Evolutionary conservation across 2,329 filamentous ascomycete genomes (phyloP).

Genomic region (Epicoccum sorghinum): DNA sequence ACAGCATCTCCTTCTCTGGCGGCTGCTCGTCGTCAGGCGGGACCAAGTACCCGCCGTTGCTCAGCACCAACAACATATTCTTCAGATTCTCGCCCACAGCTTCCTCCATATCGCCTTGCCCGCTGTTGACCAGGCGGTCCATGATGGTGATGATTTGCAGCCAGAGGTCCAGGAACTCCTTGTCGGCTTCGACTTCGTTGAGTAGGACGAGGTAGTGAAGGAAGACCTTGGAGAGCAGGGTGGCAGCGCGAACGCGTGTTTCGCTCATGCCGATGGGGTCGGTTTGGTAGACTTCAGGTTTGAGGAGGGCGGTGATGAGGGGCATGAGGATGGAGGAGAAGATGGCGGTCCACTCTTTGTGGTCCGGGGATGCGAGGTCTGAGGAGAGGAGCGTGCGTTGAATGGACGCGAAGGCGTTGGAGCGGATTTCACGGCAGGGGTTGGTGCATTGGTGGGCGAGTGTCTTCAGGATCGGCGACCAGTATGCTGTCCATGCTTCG

Average conservation of each 20-base stretch:
- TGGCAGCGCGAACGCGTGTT: constrained; percentile 89
- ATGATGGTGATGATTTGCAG: constrained; percentile 90
- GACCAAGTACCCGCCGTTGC: constrained; percentile 82
- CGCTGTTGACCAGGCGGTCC: constrained; percentile 94
- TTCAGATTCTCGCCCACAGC: constrained; percentile 94
- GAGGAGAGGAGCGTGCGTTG: constrained; percentile 86
- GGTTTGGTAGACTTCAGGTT: constrained; percentile 91
- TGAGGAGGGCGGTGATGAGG: constrained; percentile 82
- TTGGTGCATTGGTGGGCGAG: constrained; percentile 91
- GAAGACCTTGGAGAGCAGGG: constrained; percentile 92
- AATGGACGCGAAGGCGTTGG: constrained; percentile 83
- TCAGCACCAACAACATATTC: constrained; percentile 95
- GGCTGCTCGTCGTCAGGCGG: constrained; percentile 61
- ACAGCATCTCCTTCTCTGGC: constrained; percentile 59
- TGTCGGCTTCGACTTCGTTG: constrained; percentile 83
- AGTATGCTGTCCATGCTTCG: constrained; percentile 93
- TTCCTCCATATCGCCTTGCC: constrained; percentile 93
- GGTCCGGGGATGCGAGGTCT: constrained; percentile 79
- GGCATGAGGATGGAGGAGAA: constrained; percentile 95
- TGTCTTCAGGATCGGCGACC: constrained; percentile 91
- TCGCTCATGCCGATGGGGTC: constrained; percentile 95
- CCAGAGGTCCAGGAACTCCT: constrained; percentile 92
- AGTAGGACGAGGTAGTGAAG: constrained; percentile 88
- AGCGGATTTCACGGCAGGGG: constrained; percentile 88
- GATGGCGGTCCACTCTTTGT: constrained; percentile 92